These are phyloP conservation scores for Sonneratia caseolaris DNA, from an alignment of 345 rosid genomes.

Conservation along the genomic window DNA sequence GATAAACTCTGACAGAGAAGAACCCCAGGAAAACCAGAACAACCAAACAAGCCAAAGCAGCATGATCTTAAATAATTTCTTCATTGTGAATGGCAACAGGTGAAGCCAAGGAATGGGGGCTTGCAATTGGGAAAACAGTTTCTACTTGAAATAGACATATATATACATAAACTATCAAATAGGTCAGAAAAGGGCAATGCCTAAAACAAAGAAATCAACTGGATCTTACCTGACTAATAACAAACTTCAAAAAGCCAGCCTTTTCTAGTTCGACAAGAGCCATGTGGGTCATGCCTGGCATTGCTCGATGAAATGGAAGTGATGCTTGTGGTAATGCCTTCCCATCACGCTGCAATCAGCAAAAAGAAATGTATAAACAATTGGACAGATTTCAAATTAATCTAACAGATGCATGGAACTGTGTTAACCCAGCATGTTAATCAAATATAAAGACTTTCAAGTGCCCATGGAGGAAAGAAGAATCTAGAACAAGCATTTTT, in stretches of 20 bases:
- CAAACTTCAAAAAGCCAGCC: constrained; percentile 74
- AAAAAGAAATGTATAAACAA: constrained; percentile 7
- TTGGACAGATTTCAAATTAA: background rate
- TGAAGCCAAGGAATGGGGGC: background rate
- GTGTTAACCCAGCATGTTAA: background rate
- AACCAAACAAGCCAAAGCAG: background rate
- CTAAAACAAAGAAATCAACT: background rate
- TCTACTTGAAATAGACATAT: background rate
- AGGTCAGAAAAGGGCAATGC: background rate
- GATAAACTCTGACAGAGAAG: background rate
- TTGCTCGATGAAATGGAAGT: constrained; percentile 89
- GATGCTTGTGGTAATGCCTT: constrained; percentile 84
- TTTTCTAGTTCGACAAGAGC: constrained; percentile 87
- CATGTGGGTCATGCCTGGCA: constrained; percentile 97
- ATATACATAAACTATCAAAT: background rate
- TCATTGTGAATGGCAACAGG: background rate
- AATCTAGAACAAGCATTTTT: background rate
- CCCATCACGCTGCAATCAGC: constrained; percentile 65
- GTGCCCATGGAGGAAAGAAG: background rate
- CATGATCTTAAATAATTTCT: background rate
- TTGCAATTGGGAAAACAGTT: background rate
- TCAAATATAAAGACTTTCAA: background rate
- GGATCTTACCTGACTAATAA: constrained; percentile 69
- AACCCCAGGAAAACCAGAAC: background rate
- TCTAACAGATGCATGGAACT: background rate